phyloP scores from a whole-genome alignment of 495 filamentous ascomycete species.

The Jackrogersella minutella region DNA sequence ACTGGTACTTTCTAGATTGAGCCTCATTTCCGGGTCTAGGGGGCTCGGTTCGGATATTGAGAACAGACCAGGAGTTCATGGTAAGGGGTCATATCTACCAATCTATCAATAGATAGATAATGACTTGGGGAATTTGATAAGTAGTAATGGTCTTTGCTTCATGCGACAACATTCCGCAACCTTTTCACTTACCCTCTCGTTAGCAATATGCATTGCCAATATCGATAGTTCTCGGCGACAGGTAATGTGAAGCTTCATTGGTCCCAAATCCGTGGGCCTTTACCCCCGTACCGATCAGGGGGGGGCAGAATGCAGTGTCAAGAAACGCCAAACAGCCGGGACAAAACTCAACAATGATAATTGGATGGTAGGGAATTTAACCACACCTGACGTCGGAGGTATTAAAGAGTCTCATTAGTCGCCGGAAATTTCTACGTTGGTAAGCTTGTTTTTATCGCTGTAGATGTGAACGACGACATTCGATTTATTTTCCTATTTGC shows the following conservation, averaged over 20 bases:
- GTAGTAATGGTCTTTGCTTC: neutral
- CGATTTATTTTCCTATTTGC: constrained; percentile 34
- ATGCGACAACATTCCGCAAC: constrained; percentile 11
- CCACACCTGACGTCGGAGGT: constrained; percentile 19
- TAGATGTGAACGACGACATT: constrained; percentile 7
- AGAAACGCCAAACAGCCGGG: constrained; percentile 11
- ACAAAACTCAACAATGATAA: constrained; percentile 6
- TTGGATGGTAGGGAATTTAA: constrained; percentile 14
- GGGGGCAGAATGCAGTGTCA: constrained; percentile 29
- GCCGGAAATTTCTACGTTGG: constrained; percentile 23
- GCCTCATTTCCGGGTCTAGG: constrained; percentile 39
- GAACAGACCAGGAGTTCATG: constrained; percentile 27
- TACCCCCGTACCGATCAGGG: constrained; percentile 21
- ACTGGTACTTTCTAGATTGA: constrained; percentile 30
- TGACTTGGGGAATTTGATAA: neutral
- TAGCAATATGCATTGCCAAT: neutral
- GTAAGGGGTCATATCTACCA: neutral
- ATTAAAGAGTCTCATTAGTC: constrained; percentile 31
- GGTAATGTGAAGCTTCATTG: constrained; percentile 13
- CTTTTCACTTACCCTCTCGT: neutral
- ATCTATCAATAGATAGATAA: constrained; percentile 12
- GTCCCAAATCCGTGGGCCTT: constrained; percentile 15
- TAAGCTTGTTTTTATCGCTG: constrained; percentile 9
- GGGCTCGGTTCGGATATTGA: constrained; percentile 27
- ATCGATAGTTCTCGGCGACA: neutral